Evolutionary conservation across 208 protist species (phyloP), one percentile per base, ranked within the genome.

Genomic region (Histomonas meleagridis): DNA sequence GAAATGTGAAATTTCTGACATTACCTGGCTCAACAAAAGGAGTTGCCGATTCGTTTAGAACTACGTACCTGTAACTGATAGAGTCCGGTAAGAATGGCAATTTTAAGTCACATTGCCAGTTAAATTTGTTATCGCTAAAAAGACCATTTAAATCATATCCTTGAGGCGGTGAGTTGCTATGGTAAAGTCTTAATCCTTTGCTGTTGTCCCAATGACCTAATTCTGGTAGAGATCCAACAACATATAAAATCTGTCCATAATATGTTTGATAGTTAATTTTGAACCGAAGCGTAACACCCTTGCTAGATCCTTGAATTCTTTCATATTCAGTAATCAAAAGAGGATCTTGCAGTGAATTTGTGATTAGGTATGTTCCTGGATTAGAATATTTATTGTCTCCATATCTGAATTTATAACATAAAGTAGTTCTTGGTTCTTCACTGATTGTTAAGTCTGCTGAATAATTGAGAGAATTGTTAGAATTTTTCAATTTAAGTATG

Each of bases 191-290:
- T 4, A 81, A 28, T 14, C n/a, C 70, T 9, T 81, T 38, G 23
- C 51, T 81, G 1, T 18, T 32, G n/a, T 81, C 70, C 70, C 70
- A 81, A 51, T 51, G 51, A 23, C 70, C 70, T 9, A 81, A 43
- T 28, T 32, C 18, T 21, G 14, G 26, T 51, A 43, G 7, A 26
- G 70, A 81, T 26, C 70, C 70, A n/a, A 81, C 40, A 28, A 81
- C n/a, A 51, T 81, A 81, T 23, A 81, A 28, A 51, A 46, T 81
- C 51, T 81, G 70, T 35, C 70, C 70, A 21, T 32, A 81, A 81
- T 81, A 81, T 1, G 70, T 81, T 10, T 51, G 35, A 81, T 81
- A 81, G n/a, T 51, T 81, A 9, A 81, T 81, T 81, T 81, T 81
- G 43, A 81, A 81, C 51, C 70, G 26, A 65, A 65, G 16, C 16